Evolutionary conservation across 2,329 filamentous ascomycete species (phyloP).

Genomic region (Ophiostoma novo-ulmi): DNA sequence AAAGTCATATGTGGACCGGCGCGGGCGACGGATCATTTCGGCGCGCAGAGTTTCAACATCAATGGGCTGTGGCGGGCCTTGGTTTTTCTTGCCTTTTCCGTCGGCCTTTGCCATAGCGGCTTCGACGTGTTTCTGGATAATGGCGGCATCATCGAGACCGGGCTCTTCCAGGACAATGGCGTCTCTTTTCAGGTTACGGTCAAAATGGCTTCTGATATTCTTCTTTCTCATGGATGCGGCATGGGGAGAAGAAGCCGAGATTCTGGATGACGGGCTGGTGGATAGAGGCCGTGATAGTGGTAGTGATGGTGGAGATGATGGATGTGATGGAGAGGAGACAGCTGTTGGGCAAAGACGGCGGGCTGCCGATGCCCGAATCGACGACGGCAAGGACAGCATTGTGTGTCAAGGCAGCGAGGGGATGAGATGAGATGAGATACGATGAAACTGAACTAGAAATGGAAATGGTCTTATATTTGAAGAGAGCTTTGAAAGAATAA

Average conservation of each 20-base stretch:
- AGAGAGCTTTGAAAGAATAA: background rate
- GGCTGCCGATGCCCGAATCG: background rate
- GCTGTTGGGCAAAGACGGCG: conserved; percentile 4
- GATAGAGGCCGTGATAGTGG: background rate
- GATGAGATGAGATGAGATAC: background rate
- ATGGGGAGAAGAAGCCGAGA: background rate
- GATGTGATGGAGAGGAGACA: background rate
- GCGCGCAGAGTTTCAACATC: conserved; percentile 24
- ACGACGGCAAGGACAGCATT: conserved; percentile 3
- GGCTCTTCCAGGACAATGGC: background rate
- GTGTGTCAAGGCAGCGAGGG: background rate
- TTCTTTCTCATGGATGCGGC: background rate
- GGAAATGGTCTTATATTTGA: background rate
- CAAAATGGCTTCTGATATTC: background rate
- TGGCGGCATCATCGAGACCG: conserved; percentile 13
- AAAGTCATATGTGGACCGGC: conserved; percentile 41
- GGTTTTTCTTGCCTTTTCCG: background rate
- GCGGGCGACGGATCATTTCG: conserved; percentile 25
- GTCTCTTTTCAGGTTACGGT: conserved; percentile 6
- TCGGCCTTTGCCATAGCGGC: background rate
- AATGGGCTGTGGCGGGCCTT: conserved; percentile 7
- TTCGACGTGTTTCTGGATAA: background rate
- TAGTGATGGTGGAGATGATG: background rate
- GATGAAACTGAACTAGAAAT: background rate
- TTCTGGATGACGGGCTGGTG: background rate